A percentile compares a stretch with the other conserved stretches of the same genome.
These are phyloP conservation scores for Tetrapyrgos nigripes DNA, from an alignment of 1,284 basidiomycete species.

Conservation along the genomic window DNA sequence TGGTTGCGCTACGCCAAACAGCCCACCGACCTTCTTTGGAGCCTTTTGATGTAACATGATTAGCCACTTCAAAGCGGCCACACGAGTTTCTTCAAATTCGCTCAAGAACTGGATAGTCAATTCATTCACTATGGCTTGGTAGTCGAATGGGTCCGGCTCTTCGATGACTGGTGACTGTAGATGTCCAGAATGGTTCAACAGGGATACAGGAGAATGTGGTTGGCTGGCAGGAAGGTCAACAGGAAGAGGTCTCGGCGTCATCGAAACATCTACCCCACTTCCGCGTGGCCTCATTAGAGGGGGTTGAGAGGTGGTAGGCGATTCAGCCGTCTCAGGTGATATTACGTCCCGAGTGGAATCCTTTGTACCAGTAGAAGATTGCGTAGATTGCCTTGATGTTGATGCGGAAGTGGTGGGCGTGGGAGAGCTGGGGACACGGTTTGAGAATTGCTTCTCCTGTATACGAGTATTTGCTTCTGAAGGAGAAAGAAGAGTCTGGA, in stretches of 20 bases:
- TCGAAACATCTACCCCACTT: constrained; percentile 35
- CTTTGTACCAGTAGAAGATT: constrained; percentile 46
- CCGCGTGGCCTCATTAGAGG: constrained; percentile 30
- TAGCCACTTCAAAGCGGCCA: constrained; percentile 96
- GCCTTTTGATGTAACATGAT: constrained; percentile 99
- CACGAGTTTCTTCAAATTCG: constrained; percentile 95
- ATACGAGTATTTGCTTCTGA: constrained; percentile 54
- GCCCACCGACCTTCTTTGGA: constrained; percentile 79
- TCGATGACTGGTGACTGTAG: constrained; percentile 43
- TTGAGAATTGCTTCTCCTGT: constrained; percentile 36
- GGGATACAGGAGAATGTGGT: constrained; percentile 61
- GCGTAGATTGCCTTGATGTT: constrained; percentile 42
- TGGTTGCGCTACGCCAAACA: neutral
- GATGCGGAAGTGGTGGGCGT: constrained; percentile 46
- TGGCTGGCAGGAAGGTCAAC: constrained; percentile 37
- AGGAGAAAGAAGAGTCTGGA: constrained; percentile 84
- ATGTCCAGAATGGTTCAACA: constrained; percentile 44
- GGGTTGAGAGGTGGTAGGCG: constrained; percentile 29
- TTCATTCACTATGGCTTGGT: constrained; percentile 90
- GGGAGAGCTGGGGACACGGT: constrained; percentile 54
- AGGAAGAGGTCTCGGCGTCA: constrained; percentile 33
- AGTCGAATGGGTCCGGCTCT: constrained; percentile 88
- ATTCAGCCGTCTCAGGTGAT: constrained; percentile 51
- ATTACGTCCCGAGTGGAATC: constrained; percentile 47
- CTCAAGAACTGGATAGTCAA: constrained; percentile 94